Base-by-base conservation (phyloP, 2,329 filamentous ascomycete genomes). In the Arachnomyces sp. region DNA sequence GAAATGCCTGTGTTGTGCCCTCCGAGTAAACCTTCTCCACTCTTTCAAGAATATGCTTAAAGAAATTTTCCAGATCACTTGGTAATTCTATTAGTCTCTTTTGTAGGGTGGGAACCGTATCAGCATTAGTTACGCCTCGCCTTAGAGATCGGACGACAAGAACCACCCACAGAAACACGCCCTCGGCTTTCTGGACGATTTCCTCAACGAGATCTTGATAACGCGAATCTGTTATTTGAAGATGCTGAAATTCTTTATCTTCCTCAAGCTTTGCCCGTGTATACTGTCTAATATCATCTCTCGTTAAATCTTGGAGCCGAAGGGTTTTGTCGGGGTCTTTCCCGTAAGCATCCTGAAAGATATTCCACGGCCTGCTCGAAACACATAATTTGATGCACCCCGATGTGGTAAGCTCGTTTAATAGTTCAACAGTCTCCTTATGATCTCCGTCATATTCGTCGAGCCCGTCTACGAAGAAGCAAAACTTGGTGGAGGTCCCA, bases 381-480 rank as follows among this genome's bases (percentile, higher is more conserved):
- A 56, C 39, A 36, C 56, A 51, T 30, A 55, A 11, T 25, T 55
- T 53, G 36, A 55, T 42, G 16, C 36, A 29, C 4, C 13, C 11
- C 29, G 40, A 18, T 40, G 38, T 25, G 15, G 42, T 8, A 21
- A 41, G 9, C 42, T 39, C 32, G 30, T 49, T 36, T 36, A 49
- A 36, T 11, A 56, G 28, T 2, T 29, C 11, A 16, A 50, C 44
- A 8, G 52, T 38, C 7, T 56, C 48, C 2, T 45, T 14, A 34
- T 52, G 50, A 21, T 52, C 44, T 2, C 44, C 48, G 16, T 49
- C 40, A 12, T 42, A 49, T 18, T 54, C 50, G 29, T 54, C 50
- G 5, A 52, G 41, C 54, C 52, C 60, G 25, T 63, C 59, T 12
- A 63, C 52, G 31, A 63, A 62, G 28, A 62, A 50, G 34, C 44